Evolutionary conservation across 805 yeast species (phyloP), one percentile per base, ranked within the genome.

Genomic region (Candida endomychidarum): DNA sequence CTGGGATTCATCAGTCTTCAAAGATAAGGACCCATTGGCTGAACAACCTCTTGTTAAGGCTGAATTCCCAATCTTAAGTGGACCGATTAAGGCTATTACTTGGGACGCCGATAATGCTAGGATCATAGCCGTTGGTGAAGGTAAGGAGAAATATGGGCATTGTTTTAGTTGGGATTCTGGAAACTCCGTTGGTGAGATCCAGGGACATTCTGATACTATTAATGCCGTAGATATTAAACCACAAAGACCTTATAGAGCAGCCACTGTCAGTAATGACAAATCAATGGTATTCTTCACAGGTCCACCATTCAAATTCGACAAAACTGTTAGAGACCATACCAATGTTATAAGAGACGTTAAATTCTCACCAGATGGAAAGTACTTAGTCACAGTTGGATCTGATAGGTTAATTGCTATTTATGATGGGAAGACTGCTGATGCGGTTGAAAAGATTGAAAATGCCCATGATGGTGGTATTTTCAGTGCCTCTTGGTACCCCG

Each of bases 101-200:
- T 91, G 98, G 98, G 98, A 93, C 60, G 82, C 83, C 19, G 99
- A 91, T 55, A 79, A 81, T 34, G 71, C 80, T 45, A 76, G 99
- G 50, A 67, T 93, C 38, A 86, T 93, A 56, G 96, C 96, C 1
- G 98, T 90, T 8, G 99, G 99, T 40, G 83, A 86, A 51, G 99
- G 98, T 36, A 83, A 83, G 50, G 96, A 89, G 52, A 76, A 85
- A 45, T 90, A 78, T 56, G 99, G 98, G 5, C 96, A 85, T 51
- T 89, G 95, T 48, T 87, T 91, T 60, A 80, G 96, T 6, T 85
- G 84, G 77, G 99, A 93, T 57, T 77, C 96, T 1, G 99, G 99
- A 45, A 93, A 93, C 63, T 80, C 96, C n/a, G 81, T 93, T 31
- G 99, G 99, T 40, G 98, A 93, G 57, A 83, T 91, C 52, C 81